Base-by-base conservation (phyloP, 306 rosid genomes). In the Trifolium fragiferum region DNA sequence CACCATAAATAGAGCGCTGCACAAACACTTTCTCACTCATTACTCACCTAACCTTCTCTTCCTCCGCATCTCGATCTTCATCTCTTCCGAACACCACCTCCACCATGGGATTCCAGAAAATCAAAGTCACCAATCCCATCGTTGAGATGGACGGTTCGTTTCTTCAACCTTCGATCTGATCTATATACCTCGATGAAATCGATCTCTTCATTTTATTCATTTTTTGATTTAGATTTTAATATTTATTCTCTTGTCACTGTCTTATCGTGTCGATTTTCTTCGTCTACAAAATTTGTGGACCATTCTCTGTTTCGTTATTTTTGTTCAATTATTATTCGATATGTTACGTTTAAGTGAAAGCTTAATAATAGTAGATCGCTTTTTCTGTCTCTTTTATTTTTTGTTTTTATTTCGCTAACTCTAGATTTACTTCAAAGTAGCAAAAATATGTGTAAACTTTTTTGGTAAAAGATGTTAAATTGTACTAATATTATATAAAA, bases 81-180 rank as follows among this genome's bases (percentile, higher is more conserved):
- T 9, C 38, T 35, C 71, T 15, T n/a, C 76, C 53, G 68, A 71
- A 64, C 82, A 67, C 11, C 49, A 14, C 4, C 8, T 1, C n/a
- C 54, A 23, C 73, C 74, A 94, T 94, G 99, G 95, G 76, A 7
- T 88, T 87, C 80, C 81, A 94, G 71, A 94, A 92, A 91, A 94
- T 94, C 95, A 90, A 82, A 79, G 99, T 94, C 13, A 81, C 85
- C 66, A 94, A 92, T 69, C 97, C 99, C 88, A 90, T 94, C 93
- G 99, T 91, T 38, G 99, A 94, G 92, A 90, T 94, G 99, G 99
- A 94, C 80, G 97, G 99, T 94, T 38, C 20, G 89, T 68, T 27
- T 20, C 75, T 53, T 44, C 44, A 6, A 41, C 38, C 6, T 63
- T 44, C 69, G 73, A 69, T 70, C 77, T 5, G 63, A 75, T 69